A percentile compares a stretch with the other conserved stretches of the same genome.
These are phyloP conservation scores for Arthrocladium fulminans DNA, from an alignment of 2,329 filamentous ascomycete genomes.

Conservation along the genomic window DNA sequence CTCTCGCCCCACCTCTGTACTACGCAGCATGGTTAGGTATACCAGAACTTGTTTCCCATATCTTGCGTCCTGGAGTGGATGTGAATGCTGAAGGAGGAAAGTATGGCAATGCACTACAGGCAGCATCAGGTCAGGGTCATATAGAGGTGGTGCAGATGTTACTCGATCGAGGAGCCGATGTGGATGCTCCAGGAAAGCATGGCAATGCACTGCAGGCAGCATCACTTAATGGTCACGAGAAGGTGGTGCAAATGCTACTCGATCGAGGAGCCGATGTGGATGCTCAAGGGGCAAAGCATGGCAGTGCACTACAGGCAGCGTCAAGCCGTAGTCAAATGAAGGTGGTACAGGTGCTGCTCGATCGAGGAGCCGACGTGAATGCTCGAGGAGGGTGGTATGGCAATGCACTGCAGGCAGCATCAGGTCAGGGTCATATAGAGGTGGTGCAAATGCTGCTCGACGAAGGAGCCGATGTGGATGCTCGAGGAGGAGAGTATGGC, in stretches of 20 bases:
- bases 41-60: neutral
- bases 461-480: too few relatives aligned
- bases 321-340: constrained; percentile 3
- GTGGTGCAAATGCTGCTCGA: too few relatives aligned
- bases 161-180: too few relatives aligned
- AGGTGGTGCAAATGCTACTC: too few relatives aligned
- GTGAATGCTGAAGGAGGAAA: constrained; percentile 13
- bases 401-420: too few relatives aligned
- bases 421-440: too few relatives aligned
- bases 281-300: constrained; percentile 7
- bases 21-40: neutral
- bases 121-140: constrained; percentile 8
- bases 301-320: constrained; percentile 17
- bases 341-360: constrained; percentile 11
- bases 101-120: constrained; percentile 19
- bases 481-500: too few relatives aligned
- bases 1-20: neutral
- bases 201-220: constrained; percentile 10
- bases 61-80: constrained; percentile 9
- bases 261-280: too few relatives aligned
- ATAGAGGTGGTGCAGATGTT: constrained; percentile 9
- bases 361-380: too few relatives aligned
- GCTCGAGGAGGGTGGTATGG: constrained; percentile 4
- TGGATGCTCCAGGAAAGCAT: too few relatives aligned
- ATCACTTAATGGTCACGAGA: constrained; percentile 7